These are phyloP conservation scores for Neoscytalidium dimidiatum DNA, from an alignment of 2,329 filamentous ascomycete species.

Conservation along the genomic window DNA sequence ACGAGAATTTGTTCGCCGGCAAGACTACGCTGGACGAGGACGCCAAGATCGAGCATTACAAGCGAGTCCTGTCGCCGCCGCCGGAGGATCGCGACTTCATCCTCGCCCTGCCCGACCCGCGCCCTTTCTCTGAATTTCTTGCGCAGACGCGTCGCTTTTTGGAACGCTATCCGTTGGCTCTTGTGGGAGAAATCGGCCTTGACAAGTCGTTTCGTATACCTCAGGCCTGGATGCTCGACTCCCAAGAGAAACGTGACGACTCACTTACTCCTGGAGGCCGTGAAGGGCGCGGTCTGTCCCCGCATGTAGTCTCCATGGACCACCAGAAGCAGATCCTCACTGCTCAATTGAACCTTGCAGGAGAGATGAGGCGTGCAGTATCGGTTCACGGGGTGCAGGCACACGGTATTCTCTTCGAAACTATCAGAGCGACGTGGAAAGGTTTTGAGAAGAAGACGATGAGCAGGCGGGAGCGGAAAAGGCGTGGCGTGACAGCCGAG, in stretches of 20 bases:
- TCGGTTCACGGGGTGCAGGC: conserved; percentile 76
- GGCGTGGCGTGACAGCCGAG: conserved; percentile 1
- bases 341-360: conserved; percentile 71
- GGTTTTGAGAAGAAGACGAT: conserved; percentile 66
- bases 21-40: conserved; percentile 41
- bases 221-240: conserved; percentile 52
- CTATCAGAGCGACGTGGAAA: conserved; percentile 67
- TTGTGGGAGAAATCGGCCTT: conserved; percentile 76
- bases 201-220: conserved; percentile 79
- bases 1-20: conserved; percentile 50
- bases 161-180: conserved; percentile 59
- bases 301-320: conserved; percentile 65
- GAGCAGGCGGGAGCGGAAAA: conserved; percentile 58
- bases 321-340: conserved; percentile 70
- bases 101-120: conserved; percentile 59
- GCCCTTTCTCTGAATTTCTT: conserved; percentile 61
- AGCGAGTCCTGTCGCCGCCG: conserved; percentile 61
- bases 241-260: conserved; percentile 45
- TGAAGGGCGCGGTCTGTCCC: conserved; percentile 68
- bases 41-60: conserved; percentile 62
- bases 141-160: conserved; percentile 59
- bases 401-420: conserved; percentile 69
- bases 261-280: conserved; percentile 68
- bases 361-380: conserved; percentile 64
- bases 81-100: conserved; percentile 55